phyloP scores from a whole-genome alignment of 1,139 yeast genomes.

The Hemisphaericaspora subhashii region DNA sequence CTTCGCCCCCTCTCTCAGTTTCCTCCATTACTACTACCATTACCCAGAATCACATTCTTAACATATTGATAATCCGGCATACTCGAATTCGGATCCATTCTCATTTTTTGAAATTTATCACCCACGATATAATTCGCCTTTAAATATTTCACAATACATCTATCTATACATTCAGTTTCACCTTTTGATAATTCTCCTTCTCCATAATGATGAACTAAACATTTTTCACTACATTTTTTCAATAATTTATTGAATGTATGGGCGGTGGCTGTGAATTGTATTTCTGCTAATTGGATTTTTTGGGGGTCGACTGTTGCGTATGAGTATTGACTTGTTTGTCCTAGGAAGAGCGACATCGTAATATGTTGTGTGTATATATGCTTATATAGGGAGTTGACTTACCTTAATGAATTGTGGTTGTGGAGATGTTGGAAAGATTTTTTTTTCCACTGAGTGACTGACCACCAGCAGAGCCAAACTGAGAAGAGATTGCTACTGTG shows the following conservation, averaged over 20 bases:
- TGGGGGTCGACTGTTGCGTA: slow-evolving; percentile 58
- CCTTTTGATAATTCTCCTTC: slow-evolving; percentile 81
- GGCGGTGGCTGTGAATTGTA: slow-evolving; percentile 75
- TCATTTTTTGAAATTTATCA: slow-evolving; percentile 30
- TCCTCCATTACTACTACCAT: not conserved
- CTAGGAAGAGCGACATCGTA: slow-evolving; percentile 64
- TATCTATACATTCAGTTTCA: slow-evolving; percentile 69
- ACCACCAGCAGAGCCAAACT: not conserved
- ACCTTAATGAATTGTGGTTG: not conserved
- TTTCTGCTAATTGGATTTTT: slow-evolving; percentile 66
- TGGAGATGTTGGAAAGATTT: slow-evolving; percentile 3
- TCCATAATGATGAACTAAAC: slow-evolving; percentile 72
- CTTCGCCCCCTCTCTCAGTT: not conserved
- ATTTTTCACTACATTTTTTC: slow-evolving; percentile 61
- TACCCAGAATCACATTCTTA: not conserved
- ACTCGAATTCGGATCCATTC: slow-evolving; percentile 29
- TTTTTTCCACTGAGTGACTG: no score
- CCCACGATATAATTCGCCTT: slow-evolving; percentile 66
- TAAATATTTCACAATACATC: slow-evolving; percentile 77
- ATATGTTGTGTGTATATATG: not conserved
- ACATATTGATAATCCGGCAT: slow-evolving; percentile 41
- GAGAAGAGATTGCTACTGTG: not conserved
- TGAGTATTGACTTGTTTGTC: slow-evolving; percentile 43
- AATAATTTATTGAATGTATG: slow-evolving; percentile 63
- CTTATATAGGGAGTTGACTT: not conserved